Evolutionary conservation across 1,284 basidiomycete species (phyloP).

Genomic region (Austropuccinia psidii): DNA sequence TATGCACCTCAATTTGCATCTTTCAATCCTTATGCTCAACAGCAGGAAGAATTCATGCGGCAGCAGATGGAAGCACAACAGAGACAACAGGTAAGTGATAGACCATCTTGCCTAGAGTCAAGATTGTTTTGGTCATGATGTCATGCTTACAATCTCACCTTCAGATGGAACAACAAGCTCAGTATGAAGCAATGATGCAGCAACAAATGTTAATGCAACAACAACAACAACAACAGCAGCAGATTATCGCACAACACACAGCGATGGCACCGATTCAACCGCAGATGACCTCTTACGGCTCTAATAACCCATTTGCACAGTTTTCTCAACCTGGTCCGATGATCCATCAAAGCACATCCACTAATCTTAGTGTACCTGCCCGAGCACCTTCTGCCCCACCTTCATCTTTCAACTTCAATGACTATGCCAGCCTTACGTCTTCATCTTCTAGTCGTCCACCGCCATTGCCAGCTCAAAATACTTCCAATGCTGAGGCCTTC

Average conservation of each 20-base stretch:
- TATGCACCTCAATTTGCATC: slow-evolving; percentile 53
- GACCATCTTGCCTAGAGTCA: slow-evolving; percentile 40
- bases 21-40: slow-evolving; percentile 54
- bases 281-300: slow-evolving; percentile 61
- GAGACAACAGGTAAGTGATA: slow-evolving; percentile 42
- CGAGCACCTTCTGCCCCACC: slow-evolving; percentile 45
- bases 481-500: slow-evolving; percentile 43
- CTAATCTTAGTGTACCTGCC: slow-evolving; percentile 11
- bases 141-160: slow-evolving; percentile 55
- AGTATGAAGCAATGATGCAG: slow-evolving; percentile 63
- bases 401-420: slow-evolving; percentile 46
- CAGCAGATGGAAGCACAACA: slow-evolving; percentile 43
- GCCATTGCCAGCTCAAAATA: slow-evolving; percentile 44
- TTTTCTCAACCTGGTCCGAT: slow-evolving; percentile 38
- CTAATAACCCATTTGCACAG: slow-evolving; percentile 84
- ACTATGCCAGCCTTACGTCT: slow-evolving; percentile 41
- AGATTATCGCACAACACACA: slow-evolving; percentile 48
- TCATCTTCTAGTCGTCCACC: slow-evolving; percentile 41
- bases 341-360: slow-evolving; percentile 17
- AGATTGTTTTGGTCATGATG: background rate
- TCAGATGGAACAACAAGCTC: slow-evolving; percentile 51
- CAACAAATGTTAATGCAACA: slow-evolving; percentile 45
- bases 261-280: slow-evolving; percentile 48
- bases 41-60: slow-evolving; percentile 51
- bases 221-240: slow-evolving; percentile 48